Evolutionary conservation across 2,329 filamentous ascomycete genomes (phyloP).

Genomic region (Esteya vermicola): DNA sequence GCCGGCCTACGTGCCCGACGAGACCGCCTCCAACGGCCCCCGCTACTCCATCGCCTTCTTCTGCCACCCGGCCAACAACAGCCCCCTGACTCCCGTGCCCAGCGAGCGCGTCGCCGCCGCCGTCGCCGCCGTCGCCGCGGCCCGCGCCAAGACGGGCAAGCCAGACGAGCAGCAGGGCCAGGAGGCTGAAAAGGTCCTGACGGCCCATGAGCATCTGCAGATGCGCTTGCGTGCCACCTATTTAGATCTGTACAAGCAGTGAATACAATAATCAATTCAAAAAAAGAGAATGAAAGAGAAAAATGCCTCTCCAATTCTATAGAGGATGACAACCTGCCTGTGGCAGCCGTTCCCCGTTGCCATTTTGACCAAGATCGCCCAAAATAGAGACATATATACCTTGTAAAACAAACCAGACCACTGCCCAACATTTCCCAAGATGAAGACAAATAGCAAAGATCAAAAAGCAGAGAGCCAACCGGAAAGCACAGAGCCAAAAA

Average conservation of each 20-base stretch:
- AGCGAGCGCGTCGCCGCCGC: slow-evolving; percentile 38
- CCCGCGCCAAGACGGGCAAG: no score
- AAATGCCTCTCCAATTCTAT: no score
- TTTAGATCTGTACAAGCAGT: slow-evolving; percentile 31
- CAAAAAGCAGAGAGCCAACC: no score
- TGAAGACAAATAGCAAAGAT: not conserved
- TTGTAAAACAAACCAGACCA: not conserved
- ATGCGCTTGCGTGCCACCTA: slow-evolving; percentile 48
- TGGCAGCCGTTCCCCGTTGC: no score
- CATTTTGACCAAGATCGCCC: no score
- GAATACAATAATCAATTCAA: no score
- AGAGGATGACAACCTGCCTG: no score
- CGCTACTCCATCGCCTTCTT: slow-evolving; percentile 57
- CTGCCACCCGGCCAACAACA: slow-evolving; percentile 45
- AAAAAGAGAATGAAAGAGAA: no score
- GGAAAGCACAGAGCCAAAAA: not conserved
- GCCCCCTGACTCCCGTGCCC: slow-evolving; percentile 41
- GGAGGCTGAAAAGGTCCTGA: slow-evolving; percentile 33
- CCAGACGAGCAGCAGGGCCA: not conserved
- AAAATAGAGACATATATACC: no score
- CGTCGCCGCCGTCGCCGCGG: slow-evolving; percentile 16
- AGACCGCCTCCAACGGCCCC: slow-evolving; percentile 25
- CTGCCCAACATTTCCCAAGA: not conserved
- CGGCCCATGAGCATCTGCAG: slow-evolving; percentile 48
- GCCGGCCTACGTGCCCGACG: no score